A percentile compares a stretch with the other conserved stretches of the same genome.
phyloP scores from a whole-genome alignment of 2,329 filamentous ascomycete species.

The Phaeosphaeriaceae sp. region DNA sequence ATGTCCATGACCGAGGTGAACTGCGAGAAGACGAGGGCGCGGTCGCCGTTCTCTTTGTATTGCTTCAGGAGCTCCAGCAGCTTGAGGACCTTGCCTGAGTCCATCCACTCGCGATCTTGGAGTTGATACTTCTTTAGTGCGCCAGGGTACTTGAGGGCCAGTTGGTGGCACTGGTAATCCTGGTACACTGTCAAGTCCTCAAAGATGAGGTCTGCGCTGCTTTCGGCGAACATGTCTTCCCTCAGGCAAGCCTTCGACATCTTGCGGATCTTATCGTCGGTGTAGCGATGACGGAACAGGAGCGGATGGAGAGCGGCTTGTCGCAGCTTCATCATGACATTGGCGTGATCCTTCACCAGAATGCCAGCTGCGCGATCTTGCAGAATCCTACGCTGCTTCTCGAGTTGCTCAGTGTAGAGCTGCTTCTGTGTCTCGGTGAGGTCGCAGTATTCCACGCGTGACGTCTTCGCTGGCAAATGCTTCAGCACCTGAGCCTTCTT shows the following conservation, averaged over 20 bases:
- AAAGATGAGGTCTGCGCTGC: constrained; percentile 60
- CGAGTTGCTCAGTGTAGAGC: constrained; percentile 76
- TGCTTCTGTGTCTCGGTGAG: constrained; percentile 75
- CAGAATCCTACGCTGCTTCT: constrained; percentile 65
- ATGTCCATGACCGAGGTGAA: constrained; percentile 94
- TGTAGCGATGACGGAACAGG: constrained; percentile 82
- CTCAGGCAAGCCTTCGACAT: constrained; percentile 81
- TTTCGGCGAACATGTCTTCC: constrained; percentile 63
- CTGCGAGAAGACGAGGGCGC: constrained; percentile 89
- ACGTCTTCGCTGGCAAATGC: constrained; percentile 81
- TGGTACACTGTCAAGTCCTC: constrained; percentile 63
- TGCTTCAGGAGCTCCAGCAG: constrained; percentile 75
- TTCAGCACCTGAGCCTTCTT: constrained; percentile 90
- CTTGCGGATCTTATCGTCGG: constrained; percentile 74
- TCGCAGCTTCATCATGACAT: constrained; percentile 82
- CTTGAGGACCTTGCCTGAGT: constrained; percentile 84
- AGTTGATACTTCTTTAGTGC: constrained; percentile 64
- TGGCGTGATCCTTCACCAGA: constrained; percentile 61
- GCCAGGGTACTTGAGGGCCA: constrained; percentile 61
- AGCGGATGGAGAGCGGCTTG: constrained; percentile 93
- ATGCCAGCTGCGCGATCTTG: constrained; percentile 65
- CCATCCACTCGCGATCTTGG: constrained; percentile 69
- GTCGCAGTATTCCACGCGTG: constrained; percentile 79
- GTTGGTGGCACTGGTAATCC: constrained; percentile 67
- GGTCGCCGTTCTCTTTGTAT: constrained; percentile 82